Evolutionary conservation across 495 filamentous ascomycete species (phyloP).

Genomic region (Platismatia glauca): DNA sequence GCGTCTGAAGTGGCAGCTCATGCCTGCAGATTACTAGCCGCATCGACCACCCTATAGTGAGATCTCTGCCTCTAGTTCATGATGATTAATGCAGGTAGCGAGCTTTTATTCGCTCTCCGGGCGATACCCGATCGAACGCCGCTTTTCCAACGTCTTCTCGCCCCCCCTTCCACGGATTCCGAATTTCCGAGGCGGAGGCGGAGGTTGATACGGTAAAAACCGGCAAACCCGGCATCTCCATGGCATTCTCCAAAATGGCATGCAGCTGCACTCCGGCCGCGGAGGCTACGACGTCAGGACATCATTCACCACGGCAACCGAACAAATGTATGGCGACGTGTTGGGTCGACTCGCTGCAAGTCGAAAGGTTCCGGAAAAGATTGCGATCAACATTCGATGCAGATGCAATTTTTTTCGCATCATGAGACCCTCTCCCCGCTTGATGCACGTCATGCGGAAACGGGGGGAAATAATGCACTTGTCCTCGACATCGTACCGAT

Average conservation of each 20-base stretch:
- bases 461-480: background rate
- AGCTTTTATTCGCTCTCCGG: background rate
- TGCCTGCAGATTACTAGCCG: background rate
- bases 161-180: no score
- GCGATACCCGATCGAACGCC: background rate
- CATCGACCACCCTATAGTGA: background rate
- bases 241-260: background rate
- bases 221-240: no score
- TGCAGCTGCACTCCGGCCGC: no score
- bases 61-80: background rate
- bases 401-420: background rate
- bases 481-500: background rate
- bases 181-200: no score
- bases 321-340: no score
- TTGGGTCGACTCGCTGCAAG: no score
- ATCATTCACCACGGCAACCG: background rate
- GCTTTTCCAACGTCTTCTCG: background rate
- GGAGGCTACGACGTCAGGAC: background rate
- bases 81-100: background rate
- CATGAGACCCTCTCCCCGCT: constrained; percentile 11
- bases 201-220: background rate
- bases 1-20: background rate
- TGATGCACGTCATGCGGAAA: constrained; percentile 1
- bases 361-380: no score
- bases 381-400: no score